A percentile compares a stretch with the other conserved stretches of the same genome.
These are phyloP conservation scores for Cystobasidiaceae sp. DNA, from an alignment of 1,284 basidiomycete genomes.

Conservation along the genomic window DNA sequence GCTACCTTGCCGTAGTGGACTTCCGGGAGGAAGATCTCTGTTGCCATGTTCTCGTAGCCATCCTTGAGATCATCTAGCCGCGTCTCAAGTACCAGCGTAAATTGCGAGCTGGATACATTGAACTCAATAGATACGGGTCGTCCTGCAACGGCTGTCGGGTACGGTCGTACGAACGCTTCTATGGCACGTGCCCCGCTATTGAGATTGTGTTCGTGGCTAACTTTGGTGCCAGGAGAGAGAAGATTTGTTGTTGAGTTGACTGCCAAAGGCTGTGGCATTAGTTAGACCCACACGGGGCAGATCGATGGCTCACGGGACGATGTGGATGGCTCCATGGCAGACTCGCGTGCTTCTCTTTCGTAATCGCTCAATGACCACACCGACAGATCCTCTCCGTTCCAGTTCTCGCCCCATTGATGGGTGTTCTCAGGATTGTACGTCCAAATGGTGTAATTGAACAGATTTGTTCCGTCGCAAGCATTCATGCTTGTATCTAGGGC, in stretches of 20 bases:
- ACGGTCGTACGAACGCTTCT: slow-evolving; percentile 75
- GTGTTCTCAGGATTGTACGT: slow-evolving; percentile 70
- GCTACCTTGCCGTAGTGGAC: slow-evolving; percentile 44
- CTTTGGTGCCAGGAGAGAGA: not conserved
- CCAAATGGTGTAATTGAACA: slow-evolving; percentile 82
- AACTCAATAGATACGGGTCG: slow-evolving; percentile 58
- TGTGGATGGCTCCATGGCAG: not conserved
- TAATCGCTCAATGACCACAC: slow-evolving; percentile 72
- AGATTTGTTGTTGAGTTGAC: slow-evolving; percentile 14
- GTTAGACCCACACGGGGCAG: not conserved
- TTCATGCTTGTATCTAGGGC: slow-evolving; percentile 90
- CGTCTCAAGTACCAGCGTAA: slow-evolving; percentile 63
- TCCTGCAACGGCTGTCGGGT: slow-evolving; percentile 69
- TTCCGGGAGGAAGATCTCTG: slow-evolving; percentile 43
- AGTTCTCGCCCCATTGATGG: slow-evolving; percentile 88
- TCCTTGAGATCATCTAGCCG: slow-evolving; percentile 50
- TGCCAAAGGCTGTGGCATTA: not conserved
- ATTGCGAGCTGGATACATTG: slow-evolving; percentile 64
- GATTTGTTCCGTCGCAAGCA: slow-evolving; percentile 76
- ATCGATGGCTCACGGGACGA: not conserved
- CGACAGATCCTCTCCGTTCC: slow-evolving; percentile 94
- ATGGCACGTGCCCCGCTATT: slow-evolving; percentile 61
- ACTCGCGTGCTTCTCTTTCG: not conserved
- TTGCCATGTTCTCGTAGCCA: slow-evolving; percentile 34
- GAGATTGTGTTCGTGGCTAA: slow-evolving; percentile 28